Base-by-base conservation (phyloP, 768 basidiomycete species). In the Pisolithus orientalis region DNA sequence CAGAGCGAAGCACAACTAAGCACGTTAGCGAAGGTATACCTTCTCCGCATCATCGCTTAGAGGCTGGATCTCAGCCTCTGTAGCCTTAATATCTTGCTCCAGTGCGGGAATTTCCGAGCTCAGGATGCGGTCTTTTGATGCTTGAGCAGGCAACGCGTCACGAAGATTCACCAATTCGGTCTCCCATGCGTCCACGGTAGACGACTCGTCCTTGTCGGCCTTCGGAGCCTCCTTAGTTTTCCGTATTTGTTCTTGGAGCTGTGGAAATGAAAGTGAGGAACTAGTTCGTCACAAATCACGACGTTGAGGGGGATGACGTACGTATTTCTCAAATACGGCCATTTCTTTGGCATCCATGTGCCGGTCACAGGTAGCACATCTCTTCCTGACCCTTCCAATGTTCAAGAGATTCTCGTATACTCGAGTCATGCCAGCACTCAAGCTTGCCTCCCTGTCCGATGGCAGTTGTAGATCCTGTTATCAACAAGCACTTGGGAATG, bases 331-430 rank as follows among this genome's bases (percentile, higher is more conserved):
- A 54, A 94, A 89, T 0, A 77, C 74, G 0, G 69, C 68, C 44
- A 79, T 58, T 42, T 84, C 84, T 2, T 64, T 61, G 27, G 78
- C 76, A 21, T 78, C 70, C 62, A 97, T 69, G 38, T 73, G 73
- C 1, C 94, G 80, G 59, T 83, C 82, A 63, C 95, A 98, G 7
- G 83, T 83, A 10, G 79, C 73, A 61, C 95, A 99, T 0, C 75
- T 66, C 61, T 86, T 83, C 55, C 84, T 79, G 47, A 75, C 70
- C 62, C 79, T 80, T 32, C 87, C 90, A 1, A 68, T 65, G 14
- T 72, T 68, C 39, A 91, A 73, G 29, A 90, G 59, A 1, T 65
- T 64, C 52, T 82, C 72, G 52, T 80, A 94, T 34, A 78, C 73
- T 27, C 66, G 67, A 13, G 69, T 69, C 66, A 67, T 73, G 49